Percentiles rank a stretch among this genome's conserved stretches.
Evolutionary conservation across 768 basidiomycete species (phyloP).

Genomic region (Ramaria sp.): DNA sequence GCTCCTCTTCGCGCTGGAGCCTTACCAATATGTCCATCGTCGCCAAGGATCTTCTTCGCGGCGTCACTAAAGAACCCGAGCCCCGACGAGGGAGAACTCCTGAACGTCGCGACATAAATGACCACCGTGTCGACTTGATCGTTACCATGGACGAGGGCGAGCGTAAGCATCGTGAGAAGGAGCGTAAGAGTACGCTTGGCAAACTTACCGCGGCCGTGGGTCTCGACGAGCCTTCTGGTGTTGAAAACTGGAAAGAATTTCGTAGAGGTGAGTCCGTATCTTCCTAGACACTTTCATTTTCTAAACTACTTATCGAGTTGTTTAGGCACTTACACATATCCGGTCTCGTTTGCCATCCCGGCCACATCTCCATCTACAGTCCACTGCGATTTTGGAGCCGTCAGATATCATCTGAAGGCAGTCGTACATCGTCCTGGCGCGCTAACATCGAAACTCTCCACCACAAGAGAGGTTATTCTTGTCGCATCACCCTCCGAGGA

Average conservation of each 20-base stretch:
- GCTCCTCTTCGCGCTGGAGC: slow-evolving; percentile 21
- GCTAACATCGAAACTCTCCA: slow-evolving; percentile 60
- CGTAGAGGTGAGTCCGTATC: slow-evolving; percentile 49
- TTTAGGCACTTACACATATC: slow-evolving; percentile 84
- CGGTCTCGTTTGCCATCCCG: slow-evolving; percentile 85
- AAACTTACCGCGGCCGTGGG: background rate
- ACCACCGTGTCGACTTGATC: background rate
- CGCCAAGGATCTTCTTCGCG: slow-evolving; percentile 10
- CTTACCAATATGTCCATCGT: slow-evolving; percentile 31
- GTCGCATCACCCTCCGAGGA: slow-evolving; percentile 75
- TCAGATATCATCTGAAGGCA: slow-evolving; percentile 74
- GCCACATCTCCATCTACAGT: slow-evolving; percentile 69
- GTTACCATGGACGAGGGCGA: slow-evolving; percentile 12
- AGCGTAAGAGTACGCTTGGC: slow-evolving; percentile 11
- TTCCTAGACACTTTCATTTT: background rate
- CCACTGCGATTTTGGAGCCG: slow-evolving; percentile 61
- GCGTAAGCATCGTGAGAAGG: slow-evolving; percentile 7
- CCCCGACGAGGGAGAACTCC: background rate
- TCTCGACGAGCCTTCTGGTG: background rate
- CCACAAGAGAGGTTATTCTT: slow-evolving; percentile 62
- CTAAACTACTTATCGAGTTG: background rate
- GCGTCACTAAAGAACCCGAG: slow-evolving; percentile 1
- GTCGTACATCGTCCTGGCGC: slow-evolving; percentile 76
- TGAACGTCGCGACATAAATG: background rate
- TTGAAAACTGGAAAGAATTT: slow-evolving; percentile 68